phyloP scores from a whole-genome alignment of 768 basidiomycete species.

The Mycena haematopus region DNA sequence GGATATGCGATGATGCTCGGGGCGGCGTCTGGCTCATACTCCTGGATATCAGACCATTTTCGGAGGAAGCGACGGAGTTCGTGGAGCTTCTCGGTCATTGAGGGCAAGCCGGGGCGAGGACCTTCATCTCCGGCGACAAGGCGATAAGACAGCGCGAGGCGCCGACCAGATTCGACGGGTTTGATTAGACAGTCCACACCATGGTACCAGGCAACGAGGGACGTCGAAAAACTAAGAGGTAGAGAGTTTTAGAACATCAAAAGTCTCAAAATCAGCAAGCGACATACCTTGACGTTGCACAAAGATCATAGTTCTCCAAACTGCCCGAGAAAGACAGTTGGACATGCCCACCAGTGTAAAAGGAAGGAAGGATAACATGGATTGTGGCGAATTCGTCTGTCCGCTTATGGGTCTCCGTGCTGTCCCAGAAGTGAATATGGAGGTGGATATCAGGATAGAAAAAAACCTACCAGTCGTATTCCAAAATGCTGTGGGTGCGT shows the following conservation, averaged over 20 bases:
- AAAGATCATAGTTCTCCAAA: constrained; percentile 28
- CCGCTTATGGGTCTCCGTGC: constrained; percentile 17
- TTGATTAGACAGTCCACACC: constrained; percentile 29
- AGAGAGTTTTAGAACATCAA: constrained; percentile 1
- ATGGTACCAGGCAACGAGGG: constrained; percentile 28
- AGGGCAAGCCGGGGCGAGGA: constrained; percentile 19
- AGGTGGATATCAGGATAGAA: background rate
- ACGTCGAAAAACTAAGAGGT: constrained; percentile 27
- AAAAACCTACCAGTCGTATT: constrained; percentile 22
- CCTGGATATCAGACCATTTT: constrained; percentile 29
- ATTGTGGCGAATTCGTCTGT: constrained; percentile 26
- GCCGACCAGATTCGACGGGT: constrained; percentile 28
- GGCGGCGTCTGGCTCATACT: constrained; percentile 24
- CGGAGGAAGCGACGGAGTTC: constrained; percentile 27
- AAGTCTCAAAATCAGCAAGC: background rate
- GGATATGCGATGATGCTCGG: constrained; percentile 29
- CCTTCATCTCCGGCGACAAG: constrained; percentile 20
- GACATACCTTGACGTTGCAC: constrained; percentile 26
- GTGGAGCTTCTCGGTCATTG: constrained; percentile 26
- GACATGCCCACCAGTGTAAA: constrained; percentile 26
- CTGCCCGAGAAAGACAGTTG: constrained; percentile 27
- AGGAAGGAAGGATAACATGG: constrained; percentile 29
- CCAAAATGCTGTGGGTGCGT: constrained; percentile 10
- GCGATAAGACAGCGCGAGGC: constrained; percentile 26
- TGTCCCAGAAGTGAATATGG: background rate